Evolutionary conservation across 2,329 filamentous ascomycete genomes (phyloP), one percentile per base, ranked within the genome.

Genomic region (Exserohilum rostratum): DNA sequence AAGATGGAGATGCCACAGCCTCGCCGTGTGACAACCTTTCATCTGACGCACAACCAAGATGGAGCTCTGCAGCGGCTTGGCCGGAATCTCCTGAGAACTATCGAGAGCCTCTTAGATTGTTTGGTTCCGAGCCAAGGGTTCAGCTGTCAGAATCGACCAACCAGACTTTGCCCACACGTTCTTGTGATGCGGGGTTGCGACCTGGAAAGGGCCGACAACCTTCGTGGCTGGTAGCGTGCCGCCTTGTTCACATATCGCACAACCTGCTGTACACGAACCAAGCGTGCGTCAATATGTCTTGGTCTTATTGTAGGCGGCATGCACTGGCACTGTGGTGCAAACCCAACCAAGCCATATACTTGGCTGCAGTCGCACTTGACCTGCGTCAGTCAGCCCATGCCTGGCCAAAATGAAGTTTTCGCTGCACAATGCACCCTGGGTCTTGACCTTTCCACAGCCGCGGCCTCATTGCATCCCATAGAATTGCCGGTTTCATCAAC

Each of bases 181-280:
- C 62, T 58, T 62, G 58, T 64, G 61, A 66, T 60, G 61, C 61
- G 59, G 59, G 61, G 61, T 51, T 39, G 44, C 35, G 20, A 50
- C 45, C 50, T 54, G 39, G 34, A 35, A 38, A 48, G 40, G 43
- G 43, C 55, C 46, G 46, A 43, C 54, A 51, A 29, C 35, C 27
- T 40, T 51, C 37, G 18, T 35, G 17, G 33, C 45, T 17, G 44
- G 25, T 34, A 50, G 27, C 18, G 33, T 11, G 25, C 45, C 34
- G 20, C 34, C 27, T 39, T 45, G 39, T 33, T 50, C 29, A 27
- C 45, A 43, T 39, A 33, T 43, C 46, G 54, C 44, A 43, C 46
- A 35, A 17, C 13, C 6, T 30, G n/a, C 13, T 27, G 43, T 20
- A n/a, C 42, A 45, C 9, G 11, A 34, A 34, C 4, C n/a, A 46